Base-by-base conservation (phyloP, 495 filamentous ascomycete genomes). In the Penicillium atrosanguineum region DNA sequence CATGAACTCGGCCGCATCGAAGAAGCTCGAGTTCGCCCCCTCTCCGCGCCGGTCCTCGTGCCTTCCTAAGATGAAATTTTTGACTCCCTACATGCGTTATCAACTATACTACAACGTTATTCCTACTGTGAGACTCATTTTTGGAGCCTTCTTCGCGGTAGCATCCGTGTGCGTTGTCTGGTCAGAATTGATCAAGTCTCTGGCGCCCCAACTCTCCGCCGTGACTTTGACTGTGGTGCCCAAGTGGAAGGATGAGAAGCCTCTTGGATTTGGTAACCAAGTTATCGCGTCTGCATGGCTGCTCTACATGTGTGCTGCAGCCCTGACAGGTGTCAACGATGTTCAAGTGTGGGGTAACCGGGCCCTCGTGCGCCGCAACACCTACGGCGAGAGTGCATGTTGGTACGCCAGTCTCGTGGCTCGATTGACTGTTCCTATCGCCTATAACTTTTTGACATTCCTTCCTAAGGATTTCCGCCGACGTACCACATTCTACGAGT, bases 361-460 rank as follows among this genome's bases (percentile, higher is more conserved):
- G 21, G 93, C 93, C 1, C 76, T 98, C 15, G 93, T 97, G 38
- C 86, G 82, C 43, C 85, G 94, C 51, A 92, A 91, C 57, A 98
- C 94, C 0, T 93, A 93, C 47, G 85, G 84, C 31, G 93, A 96
- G 67, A 89, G 86, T 46, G 94, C 94, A 4, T 93, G 91, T 53
- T 98, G 94, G 90, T 98, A 96, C 69, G 86, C 90, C 9, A 83
- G 86, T 26, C 89, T 96, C 57, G 88, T 96, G 25, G 92, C 94
- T 8, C 85, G 88, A 46, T 80, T 98, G 28, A 95, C 89, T 29
- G 91, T 97, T 5, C 94, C 94, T 3, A 79, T 97, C 16, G 85
- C 89, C 18, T 97, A 95, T 79, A 97, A 98, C 69, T 97, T 98
- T 63, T 80, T 95, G 65, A 95, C 91, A 4, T 91, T 97, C 59